Evolutionary conservation across 768 basidiomycete species (phyloP).

Genomic region (Pleurotus platypus): DNA sequence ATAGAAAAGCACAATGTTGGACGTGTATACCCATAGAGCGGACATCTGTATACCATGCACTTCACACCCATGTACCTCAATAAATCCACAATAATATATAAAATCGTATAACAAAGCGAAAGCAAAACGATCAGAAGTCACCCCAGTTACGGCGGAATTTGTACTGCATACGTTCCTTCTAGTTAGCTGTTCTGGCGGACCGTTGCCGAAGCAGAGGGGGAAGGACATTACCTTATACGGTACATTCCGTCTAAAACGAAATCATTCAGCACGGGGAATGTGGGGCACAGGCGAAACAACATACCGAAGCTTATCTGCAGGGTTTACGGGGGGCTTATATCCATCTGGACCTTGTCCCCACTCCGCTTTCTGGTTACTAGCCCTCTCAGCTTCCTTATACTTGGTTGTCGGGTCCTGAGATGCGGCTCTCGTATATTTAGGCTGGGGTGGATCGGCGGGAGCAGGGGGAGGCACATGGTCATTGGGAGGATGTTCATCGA

Average conservation of each 20-base stretch:
- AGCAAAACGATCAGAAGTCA: constrained; percentile 58
- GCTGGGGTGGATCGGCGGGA: constrained; percentile 45
- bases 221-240: constrained; percentile 75
- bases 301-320: constrained; percentile 73
- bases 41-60: constrained; percentile 8
- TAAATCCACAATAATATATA: constrained; percentile 6
- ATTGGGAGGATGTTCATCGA: constrained; percentile 13
- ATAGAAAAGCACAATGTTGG: constrained; percentile 10
- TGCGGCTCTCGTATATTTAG: constrained; percentile 59
- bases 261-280: too few species aligned
- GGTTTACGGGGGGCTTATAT: constrained; percentile 68
- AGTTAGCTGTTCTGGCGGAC: constrained; percentile 38
- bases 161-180: constrained; percentile 69
- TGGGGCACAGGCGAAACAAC: constrained; percentile 9
- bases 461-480: constrained; percentile 19
- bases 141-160: constrained; percentile 89
- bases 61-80: neutral
- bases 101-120: constrained; percentile 1
- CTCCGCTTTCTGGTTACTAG: constrained; percentile 52
- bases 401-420: constrained; percentile 64
- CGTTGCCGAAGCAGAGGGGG: constrained; percentile 4
- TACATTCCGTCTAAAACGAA: constrained; percentile 48
- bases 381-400: constrained; percentile 52
- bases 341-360: constrained; percentile 74
- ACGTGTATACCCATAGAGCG: constrained; percentile 4